Conservation (phyloP, 805 yeast genomes). For the Starmerella stellata region DNA sequence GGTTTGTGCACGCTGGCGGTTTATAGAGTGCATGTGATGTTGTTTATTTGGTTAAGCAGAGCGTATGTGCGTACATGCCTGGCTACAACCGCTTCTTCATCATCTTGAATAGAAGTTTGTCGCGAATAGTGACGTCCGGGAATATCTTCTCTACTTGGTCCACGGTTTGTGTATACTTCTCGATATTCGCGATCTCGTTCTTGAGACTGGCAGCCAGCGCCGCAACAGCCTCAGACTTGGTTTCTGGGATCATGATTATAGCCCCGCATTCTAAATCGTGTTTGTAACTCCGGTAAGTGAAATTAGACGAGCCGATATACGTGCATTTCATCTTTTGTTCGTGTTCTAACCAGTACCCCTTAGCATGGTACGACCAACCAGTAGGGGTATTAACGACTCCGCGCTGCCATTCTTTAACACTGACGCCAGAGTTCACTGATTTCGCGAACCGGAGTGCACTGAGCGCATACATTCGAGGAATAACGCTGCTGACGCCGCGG, state of each 20-base stretch:
- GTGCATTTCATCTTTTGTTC: slow-evolving; percentile 45
- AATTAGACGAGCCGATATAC: slow-evolving; percentile 81
- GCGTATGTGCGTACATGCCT: no score
- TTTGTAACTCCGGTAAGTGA: slow-evolving; percentile 74
- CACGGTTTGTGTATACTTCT: not conserved
- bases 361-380: slow-evolving; percentile 98
- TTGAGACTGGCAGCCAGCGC: not conserved
- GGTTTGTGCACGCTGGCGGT: no score
- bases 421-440: slow-evolving; percentile 32
- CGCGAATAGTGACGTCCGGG: not conserved
- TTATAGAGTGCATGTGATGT: no score
- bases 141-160: not conserved
- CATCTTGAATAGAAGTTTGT: not conserved
- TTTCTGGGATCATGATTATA: slow-evolving; percentile 19
- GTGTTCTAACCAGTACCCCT: slow-evolving; percentile 63
- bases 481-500: slow-evolving; percentile 55
- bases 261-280: slow-evolving; percentile 82
- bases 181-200: not conserved
- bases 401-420: slow-evolving; percentile 64
- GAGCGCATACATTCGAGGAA: slow-evolving; percentile 75
- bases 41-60: no score
- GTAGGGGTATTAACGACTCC: slow-evolving; percentile 63
- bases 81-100: not conserved
- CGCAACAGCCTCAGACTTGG: not conserved
- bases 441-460: slow-evolving; percentile 50